phyloP scores from a whole-genome alignment of 768 basidiomycete species.

The Suillus subaureus region DNA sequence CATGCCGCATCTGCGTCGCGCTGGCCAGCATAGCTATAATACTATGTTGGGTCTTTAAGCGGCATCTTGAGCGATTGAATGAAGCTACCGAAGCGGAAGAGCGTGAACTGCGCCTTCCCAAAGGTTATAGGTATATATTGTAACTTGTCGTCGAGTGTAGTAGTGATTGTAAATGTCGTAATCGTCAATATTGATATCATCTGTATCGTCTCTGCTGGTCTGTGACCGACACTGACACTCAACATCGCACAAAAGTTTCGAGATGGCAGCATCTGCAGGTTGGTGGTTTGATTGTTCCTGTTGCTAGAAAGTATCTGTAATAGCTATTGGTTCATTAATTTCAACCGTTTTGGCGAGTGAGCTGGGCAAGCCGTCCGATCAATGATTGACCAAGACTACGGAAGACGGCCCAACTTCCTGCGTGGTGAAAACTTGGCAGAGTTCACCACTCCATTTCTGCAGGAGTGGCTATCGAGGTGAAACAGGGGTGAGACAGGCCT shows the following conservation, averaged over 20 bases:
- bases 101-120: constrained; percentile 31
- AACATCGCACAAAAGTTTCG: too few relatives aligned
- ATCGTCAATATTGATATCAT: not conserved
- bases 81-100: constrained; percentile 39
- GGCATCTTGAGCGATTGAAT: constrained; percentile 43
- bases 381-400: not conserved
- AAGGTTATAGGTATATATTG: constrained; percentile 47
- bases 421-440: not conserved
- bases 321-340: not conserved
- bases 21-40: constrained; percentile 50
- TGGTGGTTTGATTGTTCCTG: not conserved
- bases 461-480: not conserved
- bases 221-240: not conserved
- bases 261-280: not conserved
- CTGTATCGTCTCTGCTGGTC: not conserved
- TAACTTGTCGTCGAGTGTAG: constrained; percentile 17
- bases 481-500: not conserved
- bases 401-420: not conserved
- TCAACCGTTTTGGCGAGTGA: not conserved
- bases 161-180: not conserved
- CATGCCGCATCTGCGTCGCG: constrained; percentile 70
- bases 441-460: not conserved
- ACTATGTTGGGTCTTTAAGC: constrained; percentile 47
- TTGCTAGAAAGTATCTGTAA: not conserved
- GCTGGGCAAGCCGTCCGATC: not conserved